Evolutionary conservation across 805 yeast genomes (phyloP), one percentile per base, ranked within the genome.

Genomic region (Candida insectorum): DNA sequence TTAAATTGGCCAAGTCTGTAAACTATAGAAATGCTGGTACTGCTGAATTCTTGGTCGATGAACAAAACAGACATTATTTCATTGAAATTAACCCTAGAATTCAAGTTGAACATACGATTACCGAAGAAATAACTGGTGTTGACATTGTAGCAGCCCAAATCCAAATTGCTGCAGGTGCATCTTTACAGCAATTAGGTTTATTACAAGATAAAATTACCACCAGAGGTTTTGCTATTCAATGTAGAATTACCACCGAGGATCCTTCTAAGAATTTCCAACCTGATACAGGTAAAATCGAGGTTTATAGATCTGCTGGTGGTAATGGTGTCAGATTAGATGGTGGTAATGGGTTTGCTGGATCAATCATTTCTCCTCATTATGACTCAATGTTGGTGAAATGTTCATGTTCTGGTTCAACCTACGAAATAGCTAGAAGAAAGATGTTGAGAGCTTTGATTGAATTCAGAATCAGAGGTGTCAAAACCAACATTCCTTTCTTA

Each of bases 251-350:
- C 39, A 91, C 98, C 32, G 98, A 93, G 65, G 98, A 91, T 59
- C 97, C 98, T 9, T 58, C 95, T 33, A 89, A 89, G 69, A 86
- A 84, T 58, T 91, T 91, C 80, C 97, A 86, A 66, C 98, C 98
- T 11, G 98, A 91, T 59, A 93, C 97, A 3, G 98, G 98, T 58
- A 88, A 89, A 65, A 84, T 91, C 51, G 98, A 91, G 64, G 98
- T 91, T 28, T 91, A 91, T 72, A 80, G 97, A 62, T 88, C 97
- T 28, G 86, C 97, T 15, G 98, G 98, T 66, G 99, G 99, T 73
- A 93, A 93, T 57, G 99, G 99, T 62, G 97, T 93, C 30, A 81
- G 99, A 70, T 75, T 93, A 49, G 98, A 91, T 55, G 98, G 98
- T 69, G 97, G 97, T 67, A 91, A 91, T 59, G 97, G 96, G 3